Conservation (phyloP, 306 rosid species). For the Styphnolobium japonicum region DNA sequence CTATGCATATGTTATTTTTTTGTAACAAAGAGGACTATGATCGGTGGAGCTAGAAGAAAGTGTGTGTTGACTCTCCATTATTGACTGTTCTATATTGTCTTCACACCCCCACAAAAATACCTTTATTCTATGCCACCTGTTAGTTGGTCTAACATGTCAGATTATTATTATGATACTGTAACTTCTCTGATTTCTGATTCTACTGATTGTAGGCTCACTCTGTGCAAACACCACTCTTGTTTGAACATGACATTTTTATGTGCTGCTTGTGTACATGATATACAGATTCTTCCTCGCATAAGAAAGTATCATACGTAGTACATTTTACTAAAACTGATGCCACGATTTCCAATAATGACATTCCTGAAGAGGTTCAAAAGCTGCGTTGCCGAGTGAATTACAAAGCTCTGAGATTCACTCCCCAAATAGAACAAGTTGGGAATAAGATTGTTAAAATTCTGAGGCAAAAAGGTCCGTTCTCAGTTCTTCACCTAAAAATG, state of each 20-base stretch:
- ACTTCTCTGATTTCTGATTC: neutral
- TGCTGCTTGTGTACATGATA: neutral
- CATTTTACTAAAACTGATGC: conserved; percentile 61
- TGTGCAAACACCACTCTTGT: neutral
- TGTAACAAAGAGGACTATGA: no score
- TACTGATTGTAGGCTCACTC: neutral
- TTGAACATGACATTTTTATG: neutral
- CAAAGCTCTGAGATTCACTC: conserved; percentile 54
- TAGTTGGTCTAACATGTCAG: conserved; percentile 69
- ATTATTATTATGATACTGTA: conserved; percentile 51
- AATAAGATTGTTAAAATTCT: conserved; percentile 45
- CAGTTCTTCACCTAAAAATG: conserved; percentile 75
- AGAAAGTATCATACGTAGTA: conserved; percentile 43
- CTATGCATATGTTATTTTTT: no score
- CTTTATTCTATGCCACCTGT: conserved; percentile 56
- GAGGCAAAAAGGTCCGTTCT: conserved; percentile 61
- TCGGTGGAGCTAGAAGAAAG: no score
- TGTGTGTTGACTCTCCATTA: no score
- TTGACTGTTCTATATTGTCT: no score
- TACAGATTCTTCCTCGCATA: conserved; percentile 56
- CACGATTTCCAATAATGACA: conserved; percentile 54
- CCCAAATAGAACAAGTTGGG: conserved; percentile 56
- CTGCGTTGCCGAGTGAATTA: conserved; percentile 59
- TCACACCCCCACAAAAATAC: no score
- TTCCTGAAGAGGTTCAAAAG: conserved; percentile 57